Base-by-base conservation (phyloP, 345 rosid species). In the Citrus sinensis region DNA sequence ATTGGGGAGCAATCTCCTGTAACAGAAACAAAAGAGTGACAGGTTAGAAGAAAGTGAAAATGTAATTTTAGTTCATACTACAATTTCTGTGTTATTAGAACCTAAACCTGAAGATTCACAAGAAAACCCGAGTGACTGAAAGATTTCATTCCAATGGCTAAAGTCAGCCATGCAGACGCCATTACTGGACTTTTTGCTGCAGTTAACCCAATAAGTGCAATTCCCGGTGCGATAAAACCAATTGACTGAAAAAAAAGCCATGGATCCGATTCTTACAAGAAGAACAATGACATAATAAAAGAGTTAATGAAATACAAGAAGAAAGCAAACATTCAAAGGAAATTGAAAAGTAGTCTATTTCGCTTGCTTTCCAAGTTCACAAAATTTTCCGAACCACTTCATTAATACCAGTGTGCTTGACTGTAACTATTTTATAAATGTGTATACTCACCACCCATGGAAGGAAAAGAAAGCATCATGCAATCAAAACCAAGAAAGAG, bases 101-200 rank as follows among this genome's bases (percentile, higher is more conserved):
- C 72, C 70, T 85, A 64, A 75, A 93, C 99, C 99, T 92, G 99
- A 82, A 96, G 87, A 78, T 93, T 96, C 75, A 96, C 96, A 77
- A 93, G 96, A 87, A 96, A 96, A 51, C 99, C 99, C 22, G 93
- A 87, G 82, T 93, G 99, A 86, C 99, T 92, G 85, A 93, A 95
- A 70, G 99, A 87, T 87, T 96, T 96, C 39, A 93, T 84, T 65
- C 95, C 99, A 79, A 92, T 92, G 24, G 97, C 98, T 82, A 93
- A 66, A 66, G 98, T 90, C 67, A 96, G 94, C 99, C 99, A 93
- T 69, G 97, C 94, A 82, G 98, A 96, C 72, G 97, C 97, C 68
- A 85, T 35, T 62, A 83, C 75, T 75, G 97, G 97, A 58, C 78
- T 85, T 81, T 86, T 93, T 76, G 99, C 94, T 58, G 95, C 70